These are phyloP conservation scores for Fusarium sp. DNA, from an alignment of 2,329 filamentous ascomycete genomes.

Conservation along the genomic window DNA sequence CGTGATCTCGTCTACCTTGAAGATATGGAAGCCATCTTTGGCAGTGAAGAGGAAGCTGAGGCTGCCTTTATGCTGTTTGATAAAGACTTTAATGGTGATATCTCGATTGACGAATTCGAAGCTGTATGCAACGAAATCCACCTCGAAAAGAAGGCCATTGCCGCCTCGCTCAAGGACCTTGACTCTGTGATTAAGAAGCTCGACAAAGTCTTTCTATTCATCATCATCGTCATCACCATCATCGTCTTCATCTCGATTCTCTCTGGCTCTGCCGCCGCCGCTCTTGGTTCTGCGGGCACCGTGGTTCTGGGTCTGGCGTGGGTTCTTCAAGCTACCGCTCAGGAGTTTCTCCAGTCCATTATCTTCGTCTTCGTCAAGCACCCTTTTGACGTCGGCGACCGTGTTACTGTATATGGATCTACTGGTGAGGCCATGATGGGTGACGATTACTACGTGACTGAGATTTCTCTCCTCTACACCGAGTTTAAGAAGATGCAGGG, in stretches of 20 bases:
- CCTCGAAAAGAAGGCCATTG: slow-evolving; percentile 93
- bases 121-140: slow-evolving; percentile 94
- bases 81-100: slow-evolving; percentile 95
- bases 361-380: slow-evolving; percentile 98
- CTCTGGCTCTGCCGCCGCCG: slow-evolving; percentile 87
- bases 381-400: slow-evolving; percentile 94
- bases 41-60: slow-evolving; percentile 84
- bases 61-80: slow-evolving; percentile 93
- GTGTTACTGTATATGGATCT: slow-evolving; percentile 90
- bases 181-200: slow-evolving; percentile 93
- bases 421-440: slow-evolving; percentile 80
- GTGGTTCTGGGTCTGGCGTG: slow-evolving; percentile 89
- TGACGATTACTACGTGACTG: slow-evolving; percentile 96
- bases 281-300: slow-evolving; percentile 88
- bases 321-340: slow-evolving; percentile 91
- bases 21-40: slow-evolving; percentile 81
- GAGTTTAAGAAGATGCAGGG: slow-evolving; percentile 99
- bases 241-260: slow-evolving; percentile 91
- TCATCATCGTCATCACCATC: slow-evolving; percentile 81
- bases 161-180: slow-evolving; percentile 91
- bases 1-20: slow-evolving; percentile 80
- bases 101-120: slow-evolving; percentile 94
- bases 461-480: slow-evolving; percentile 91
- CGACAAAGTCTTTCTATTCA: slow-evolving; percentile 86
- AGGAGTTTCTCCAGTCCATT: slow-evolving; percentile 92